These are phyloP conservation scores for Colletotrichum incanum DNA, from an alignment of 2,329 filamentous ascomycete genomes.

Conservation along the genomic window DNA sequence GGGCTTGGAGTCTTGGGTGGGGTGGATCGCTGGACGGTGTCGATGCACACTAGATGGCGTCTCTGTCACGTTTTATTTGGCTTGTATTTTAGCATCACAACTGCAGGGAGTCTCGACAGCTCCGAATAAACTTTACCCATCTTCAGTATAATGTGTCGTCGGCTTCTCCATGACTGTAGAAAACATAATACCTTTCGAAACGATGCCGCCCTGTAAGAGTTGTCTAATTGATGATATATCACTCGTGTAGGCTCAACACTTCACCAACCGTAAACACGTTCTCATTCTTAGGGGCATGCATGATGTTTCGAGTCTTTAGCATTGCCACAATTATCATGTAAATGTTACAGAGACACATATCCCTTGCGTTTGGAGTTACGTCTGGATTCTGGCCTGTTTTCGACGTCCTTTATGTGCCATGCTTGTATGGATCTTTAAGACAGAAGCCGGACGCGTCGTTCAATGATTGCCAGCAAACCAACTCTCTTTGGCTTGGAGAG, in stretches of 20 bases:
- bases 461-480: background rate
- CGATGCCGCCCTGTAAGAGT: background rate
- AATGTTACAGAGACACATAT: background rate
- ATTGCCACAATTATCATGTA: background rate
- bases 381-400: background rate
- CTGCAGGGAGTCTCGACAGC: background rate
- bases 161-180: background rate
- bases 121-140: no score
- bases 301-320: no score
- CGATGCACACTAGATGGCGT: background rate
- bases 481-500: background rate
- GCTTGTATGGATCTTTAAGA: background rate
- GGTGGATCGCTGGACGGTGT: background rate
- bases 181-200: background rate
- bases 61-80: background rate
- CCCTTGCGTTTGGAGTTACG: background rate
- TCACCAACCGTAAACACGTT: background rate
- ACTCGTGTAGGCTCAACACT: background rate
- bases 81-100: background rate
- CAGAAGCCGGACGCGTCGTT: background rate
- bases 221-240: no score
- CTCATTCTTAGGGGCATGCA: background rate
- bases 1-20: background rate
- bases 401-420: background rate
- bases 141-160: background rate